phyloP scores from a whole-genome alignment of 2,329 filamentous ascomycete genomes.

The Alternaria conjuncta region DNA sequence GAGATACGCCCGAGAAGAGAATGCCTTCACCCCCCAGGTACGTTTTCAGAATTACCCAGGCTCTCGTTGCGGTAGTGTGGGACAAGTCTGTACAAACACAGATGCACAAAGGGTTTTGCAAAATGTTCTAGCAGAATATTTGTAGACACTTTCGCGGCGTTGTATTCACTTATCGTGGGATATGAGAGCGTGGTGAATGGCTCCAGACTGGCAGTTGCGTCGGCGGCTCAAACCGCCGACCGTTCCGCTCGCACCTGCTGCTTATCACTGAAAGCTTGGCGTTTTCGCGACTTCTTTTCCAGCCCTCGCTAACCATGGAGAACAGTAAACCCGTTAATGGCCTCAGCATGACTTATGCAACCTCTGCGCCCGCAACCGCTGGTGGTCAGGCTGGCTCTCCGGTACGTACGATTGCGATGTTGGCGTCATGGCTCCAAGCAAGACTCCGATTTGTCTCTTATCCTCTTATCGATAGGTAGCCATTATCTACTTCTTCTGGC shows the following conservation, averaged over 20 bases:
- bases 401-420: slow-evolving; percentile 53
- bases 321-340: slow-evolving; percentile 52
- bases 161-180: neutral
- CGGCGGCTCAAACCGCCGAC: slow-evolving; percentile 18
- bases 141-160: neutral
- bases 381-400: slow-evolving; percentile 67
- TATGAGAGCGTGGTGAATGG: neutral
- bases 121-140: neutral
- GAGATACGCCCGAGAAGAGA: slow-evolving; percentile 34
- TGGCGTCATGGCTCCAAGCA: slow-evolving; percentile 30
- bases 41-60: slow-evolving; percentile 14
- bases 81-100: neutral
- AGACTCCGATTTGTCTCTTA: slow-evolving; percentile 42
- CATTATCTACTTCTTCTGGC: slow-evolving; percentile 12
- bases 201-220: slow-evolving; percentile 11
- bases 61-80: neutral
- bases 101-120: neutral
- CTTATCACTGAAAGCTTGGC: slow-evolving; percentile 43
- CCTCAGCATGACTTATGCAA: slow-evolving; percentile 66
- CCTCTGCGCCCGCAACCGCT: slow-evolving; percentile 69
- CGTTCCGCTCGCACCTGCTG: slow-evolving; percentile 20
- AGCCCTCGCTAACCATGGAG: slow-evolving; percentile 30
- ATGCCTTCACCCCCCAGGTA: slow-evolving; percentile 41
- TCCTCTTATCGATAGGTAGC: slow-evolving; percentile 51
- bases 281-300: slow-evolving; percentile 39